These are phyloP conservation scores for Backusella westeae DNA, from an alignment of 192 early-diverging fungal species.

Conservation along the genomic window DNA sequence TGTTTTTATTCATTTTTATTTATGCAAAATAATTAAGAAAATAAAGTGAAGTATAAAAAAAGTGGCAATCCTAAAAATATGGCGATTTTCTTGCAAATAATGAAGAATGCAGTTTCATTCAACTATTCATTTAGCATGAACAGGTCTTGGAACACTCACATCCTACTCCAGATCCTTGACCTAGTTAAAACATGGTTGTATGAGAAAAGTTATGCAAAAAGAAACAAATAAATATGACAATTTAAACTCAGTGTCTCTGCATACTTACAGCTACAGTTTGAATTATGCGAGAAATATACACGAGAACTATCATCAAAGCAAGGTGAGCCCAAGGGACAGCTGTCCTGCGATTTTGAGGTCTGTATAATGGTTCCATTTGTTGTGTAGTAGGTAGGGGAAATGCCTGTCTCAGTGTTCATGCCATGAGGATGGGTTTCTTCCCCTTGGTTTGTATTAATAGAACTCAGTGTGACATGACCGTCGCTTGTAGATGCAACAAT, in stretches of 20 bases:
- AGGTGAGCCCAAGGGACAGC: not conserved
- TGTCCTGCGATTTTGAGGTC: not conserved
- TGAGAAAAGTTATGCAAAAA: slow-evolving; percentile 5
- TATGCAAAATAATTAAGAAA: too few relatives aligned
- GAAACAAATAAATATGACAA: not conserved
- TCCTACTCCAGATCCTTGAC: not conserved
- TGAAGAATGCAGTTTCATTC: too few relatives aligned
- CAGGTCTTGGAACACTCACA: not conserved
- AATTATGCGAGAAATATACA: not conserved
- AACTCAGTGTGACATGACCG: not conserved
- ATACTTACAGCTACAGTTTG: not conserved
- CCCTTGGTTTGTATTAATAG: not conserved
- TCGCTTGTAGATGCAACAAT: slow-evolving; percentile 7
- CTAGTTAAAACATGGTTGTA: not conserved
- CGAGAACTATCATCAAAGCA: slow-evolving; percentile 1
- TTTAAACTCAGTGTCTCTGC: not conserved
- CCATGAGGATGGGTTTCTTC: not conserved
- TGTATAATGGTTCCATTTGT: not conserved
- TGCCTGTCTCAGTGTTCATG: not conserved
- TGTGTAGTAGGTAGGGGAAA: not conserved
- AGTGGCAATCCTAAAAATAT: too few relatives aligned
- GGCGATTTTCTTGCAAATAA: too few relatives aligned
- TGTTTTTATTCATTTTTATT: too few relatives aligned
- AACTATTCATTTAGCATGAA: not conserved
- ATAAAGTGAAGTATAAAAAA: too few relatives aligned